Percentiles rank a stretch among this genome's conserved stretches.
phyloP scores from a whole-genome alignment of 2,329 filamentous ascomycete genomes.

The Fusarium sp. region DNA sequence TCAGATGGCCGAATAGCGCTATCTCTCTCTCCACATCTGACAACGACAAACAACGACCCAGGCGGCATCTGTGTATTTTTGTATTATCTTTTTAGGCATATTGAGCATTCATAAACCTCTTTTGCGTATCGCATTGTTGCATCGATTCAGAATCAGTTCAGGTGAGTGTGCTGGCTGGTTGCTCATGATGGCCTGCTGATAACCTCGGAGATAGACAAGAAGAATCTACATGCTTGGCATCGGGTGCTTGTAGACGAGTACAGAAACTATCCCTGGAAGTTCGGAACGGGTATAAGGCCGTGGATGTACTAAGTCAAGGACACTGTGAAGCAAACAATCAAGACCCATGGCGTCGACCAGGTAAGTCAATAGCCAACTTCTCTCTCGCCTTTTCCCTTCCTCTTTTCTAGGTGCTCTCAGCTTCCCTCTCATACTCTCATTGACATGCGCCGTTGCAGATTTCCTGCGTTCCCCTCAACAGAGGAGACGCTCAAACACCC shows the following conservation, averaged over 20 bases:
- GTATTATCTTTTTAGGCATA: background rate
- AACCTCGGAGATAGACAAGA: background rate
- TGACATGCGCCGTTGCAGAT: conserved; percentile 23
- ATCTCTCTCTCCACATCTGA: conserved; percentile 18
- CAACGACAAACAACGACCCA: background rate
- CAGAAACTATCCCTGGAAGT: background rate
- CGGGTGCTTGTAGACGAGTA: background rate
- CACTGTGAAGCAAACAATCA: conserved; percentile 22
- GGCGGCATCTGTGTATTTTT: background rate
- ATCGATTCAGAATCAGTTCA: background rate
- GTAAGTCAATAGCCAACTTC: conserved; percentile 20
- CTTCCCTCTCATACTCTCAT: background rate
- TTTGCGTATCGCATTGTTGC: background rate
- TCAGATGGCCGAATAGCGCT: conserved; percentile 3
- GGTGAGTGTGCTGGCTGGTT: background rate
- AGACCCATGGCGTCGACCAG: conserved; percentile 20
- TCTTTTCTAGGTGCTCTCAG: background rate
- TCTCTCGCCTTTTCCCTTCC: background rate
- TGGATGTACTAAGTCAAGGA: background rate
- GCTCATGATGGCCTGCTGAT: background rate
- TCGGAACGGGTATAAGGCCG: background rate
- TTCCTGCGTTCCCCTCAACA: conserved; percentile 54
- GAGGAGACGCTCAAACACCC: conserved; percentile 73
- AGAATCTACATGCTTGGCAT: background rate
- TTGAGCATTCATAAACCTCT: background rate